Conservation (phyloP, 2,329 filamentous ascomycete species). For the Pseudogymnoascus pannorum region DNA sequence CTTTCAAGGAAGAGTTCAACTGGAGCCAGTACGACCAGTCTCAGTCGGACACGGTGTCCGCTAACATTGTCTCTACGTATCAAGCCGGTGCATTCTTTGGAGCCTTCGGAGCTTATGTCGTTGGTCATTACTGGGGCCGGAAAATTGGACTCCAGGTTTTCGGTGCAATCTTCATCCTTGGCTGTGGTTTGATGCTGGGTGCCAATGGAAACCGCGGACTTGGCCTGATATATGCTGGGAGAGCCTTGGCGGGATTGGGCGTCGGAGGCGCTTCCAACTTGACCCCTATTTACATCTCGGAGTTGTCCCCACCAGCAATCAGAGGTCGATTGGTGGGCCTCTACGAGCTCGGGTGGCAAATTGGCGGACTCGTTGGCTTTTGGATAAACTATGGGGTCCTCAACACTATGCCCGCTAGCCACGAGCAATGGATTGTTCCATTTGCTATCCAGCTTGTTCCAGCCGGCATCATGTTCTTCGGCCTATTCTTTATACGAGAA, state of each 20-base stretch:
- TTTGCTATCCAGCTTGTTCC: slow-evolving; percentile 59
- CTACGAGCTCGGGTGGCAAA: slow-evolving; percentile 60
- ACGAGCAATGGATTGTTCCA: slow-evolving; percentile 56
- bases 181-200: slow-evolving; percentile 66
- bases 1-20: slow-evolving; percentile 62
- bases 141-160: slow-evolving; percentile 57
- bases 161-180: slow-evolving; percentile 57
- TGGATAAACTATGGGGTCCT: slow-evolving; percentile 60
- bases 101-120: slow-evolving; percentile 59
- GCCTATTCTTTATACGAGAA: slow-evolving; percentile 54
- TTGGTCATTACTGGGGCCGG: slow-evolving; percentile 61
- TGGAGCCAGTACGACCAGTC: slow-evolving; percentile 43
- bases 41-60: slow-evolving; percentile 52
- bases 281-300: slow-evolving; percentile 55
- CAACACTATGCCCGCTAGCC: slow-evolving; percentile 38
- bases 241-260: slow-evolving; percentile 56
- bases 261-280: slow-evolving; percentile 58
- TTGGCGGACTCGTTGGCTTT: slow-evolving; percentile 56
- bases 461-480: slow-evolving; percentile 52
- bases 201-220: slow-evolving; percentile 54
- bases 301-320: slow-evolving; percentile 54
- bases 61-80: slow-evolving; percentile 75
- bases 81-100: slow-evolving; percentile 82
- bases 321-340: slow-evolving; percentile 59
- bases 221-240: slow-evolving; percentile 54